These are phyloP conservation scores for Singerocomus rubriflavus DNA, from an alignment of 1,284 basidiomycete species.

Conservation along the genomic window DNA sequence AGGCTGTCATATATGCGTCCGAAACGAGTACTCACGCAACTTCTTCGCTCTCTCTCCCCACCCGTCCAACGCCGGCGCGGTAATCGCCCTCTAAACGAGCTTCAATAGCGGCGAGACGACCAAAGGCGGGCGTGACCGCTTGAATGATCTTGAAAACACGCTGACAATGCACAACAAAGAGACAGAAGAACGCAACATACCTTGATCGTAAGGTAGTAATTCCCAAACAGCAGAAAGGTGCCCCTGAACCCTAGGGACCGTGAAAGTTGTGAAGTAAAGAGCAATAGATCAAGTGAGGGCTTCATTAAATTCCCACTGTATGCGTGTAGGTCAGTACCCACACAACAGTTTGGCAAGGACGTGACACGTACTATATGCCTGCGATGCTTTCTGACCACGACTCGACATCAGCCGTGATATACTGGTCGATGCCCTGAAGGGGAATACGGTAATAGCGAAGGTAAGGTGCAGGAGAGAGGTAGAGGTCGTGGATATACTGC, in stretches of 20 bases:
- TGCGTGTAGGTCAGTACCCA: not conserved
- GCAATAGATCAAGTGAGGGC: slow-evolving; percentile 85
- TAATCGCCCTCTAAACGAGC: slow-evolving; percentile 90
- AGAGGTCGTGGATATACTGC: slow-evolving; percentile 90
- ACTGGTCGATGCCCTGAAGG: slow-evolving; percentile 82
- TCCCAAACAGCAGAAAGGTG: slow-evolving; percentile 75
- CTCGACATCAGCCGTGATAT: slow-evolving; percentile 91
- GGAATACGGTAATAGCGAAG: slow-evolving; percentile 72
- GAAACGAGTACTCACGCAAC: slow-evolving; percentile 63
- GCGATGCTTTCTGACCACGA: slow-evolving; percentile 88
- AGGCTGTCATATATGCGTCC: slow-evolving; percentile 1
- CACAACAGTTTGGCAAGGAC: not conserved
- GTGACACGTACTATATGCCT: slow-evolving; percentile 74
- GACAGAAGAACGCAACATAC: slow-evolving; percentile 6
- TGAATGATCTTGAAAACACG: slow-evolving; percentile 58
- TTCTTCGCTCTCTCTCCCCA: slow-evolving; percentile 92
- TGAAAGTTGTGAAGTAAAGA: slow-evolving; percentile 92
- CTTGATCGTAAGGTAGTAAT: slow-evolving; percentile 82
- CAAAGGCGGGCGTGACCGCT: slow-evolving; percentile 92
- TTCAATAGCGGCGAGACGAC: slow-evolving; percentile 86
- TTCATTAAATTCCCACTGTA: slow-evolving; percentile 67
- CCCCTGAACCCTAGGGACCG: slow-evolving; percentile 81
- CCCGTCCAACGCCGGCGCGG: slow-evolving; percentile 80
- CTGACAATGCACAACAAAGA: not conserved
- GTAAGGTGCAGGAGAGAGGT: slow-evolving; percentile 71